Evolutionary conservation across 2,329 filamentous ascomycete genomes (phyloP).

Genomic region (Aspergillus neotritici): DNA sequence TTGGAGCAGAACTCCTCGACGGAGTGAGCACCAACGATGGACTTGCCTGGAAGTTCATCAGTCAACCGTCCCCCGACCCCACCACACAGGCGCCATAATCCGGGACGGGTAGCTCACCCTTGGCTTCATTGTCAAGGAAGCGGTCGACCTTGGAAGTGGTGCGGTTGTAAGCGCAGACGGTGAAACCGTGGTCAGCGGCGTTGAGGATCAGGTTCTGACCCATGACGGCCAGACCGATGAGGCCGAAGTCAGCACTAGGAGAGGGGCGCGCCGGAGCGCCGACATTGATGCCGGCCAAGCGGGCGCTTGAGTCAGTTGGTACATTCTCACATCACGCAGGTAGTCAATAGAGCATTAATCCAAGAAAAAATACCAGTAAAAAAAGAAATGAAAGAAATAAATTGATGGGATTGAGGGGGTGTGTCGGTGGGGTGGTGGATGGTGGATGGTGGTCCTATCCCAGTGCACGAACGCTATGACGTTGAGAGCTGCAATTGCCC

Average conservation of each 20-base stretch:
- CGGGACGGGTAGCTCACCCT: slow-evolving; percentile 50
- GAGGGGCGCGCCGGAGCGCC: slow-evolving; percentile 53
- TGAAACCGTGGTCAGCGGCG: slow-evolving; percentile 88
- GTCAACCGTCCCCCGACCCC: slow-evolving; percentile 17
- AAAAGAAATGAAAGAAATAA: background rate
- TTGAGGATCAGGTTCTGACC: slow-evolving; percentile 84
- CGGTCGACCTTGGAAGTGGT: slow-evolving; percentile 96
- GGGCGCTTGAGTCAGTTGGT: slow-evolving; percentile 57
- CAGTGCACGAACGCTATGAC: too few relatives aligned
- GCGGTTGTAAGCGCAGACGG: slow-evolving; percentile 96
- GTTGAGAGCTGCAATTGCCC: too few relatives aligned
- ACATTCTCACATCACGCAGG: slow-evolving; percentile 31
- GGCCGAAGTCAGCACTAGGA: slow-evolving; percentile 76
- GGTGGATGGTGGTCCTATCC: too few relatives aligned
- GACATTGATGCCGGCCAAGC: slow-evolving; percentile 67
- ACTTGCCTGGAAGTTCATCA: slow-evolving; percentile 60
- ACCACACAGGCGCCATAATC: background rate
- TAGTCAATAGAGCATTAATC: slow-evolving; percentile 4
- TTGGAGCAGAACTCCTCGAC: slow-evolving; percentile 92
- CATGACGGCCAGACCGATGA: slow-evolving; percentile 91
- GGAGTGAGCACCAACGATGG: slow-evolving; percentile 86
- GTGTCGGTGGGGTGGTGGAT: too few relatives aligned
- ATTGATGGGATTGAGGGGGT: too few relatives aligned
- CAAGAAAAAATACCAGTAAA: slow-evolving; percentile 10
- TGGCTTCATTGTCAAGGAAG: slow-evolving; percentile 85